Evolutionary conservation across 331 rosid genomes (phyloP).

Genomic region (Rosa hybrid): DNA sequence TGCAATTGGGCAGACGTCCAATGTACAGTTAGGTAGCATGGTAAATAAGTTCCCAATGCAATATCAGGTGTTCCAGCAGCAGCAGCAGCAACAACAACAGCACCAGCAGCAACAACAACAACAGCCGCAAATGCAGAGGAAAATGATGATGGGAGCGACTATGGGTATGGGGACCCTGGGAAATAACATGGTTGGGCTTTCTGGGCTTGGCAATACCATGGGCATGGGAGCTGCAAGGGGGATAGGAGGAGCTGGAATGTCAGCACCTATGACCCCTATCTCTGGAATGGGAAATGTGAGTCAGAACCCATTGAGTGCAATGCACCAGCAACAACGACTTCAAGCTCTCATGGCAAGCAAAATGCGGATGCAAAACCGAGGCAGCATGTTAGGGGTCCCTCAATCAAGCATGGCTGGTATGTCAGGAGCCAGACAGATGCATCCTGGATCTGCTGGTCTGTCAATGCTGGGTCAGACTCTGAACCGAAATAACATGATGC

Average conservation of each 20-base stretch:
- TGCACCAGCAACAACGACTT: conserved; percentile 58
- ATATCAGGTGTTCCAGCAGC: conserved; percentile 33
- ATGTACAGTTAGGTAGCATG: conserved; percentile 65
- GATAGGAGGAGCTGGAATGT: conserved; percentile 78
- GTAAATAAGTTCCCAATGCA: conserved; percentile 55
- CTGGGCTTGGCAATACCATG: conserved; percentile 63
- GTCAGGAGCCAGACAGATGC: conserved; percentile 74
- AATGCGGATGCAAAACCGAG: conserved; percentile 50
- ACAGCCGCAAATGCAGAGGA: conserved; percentile 72
- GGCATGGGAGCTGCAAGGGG: conserved; percentile 80
- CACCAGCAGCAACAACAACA: conserved; percentile 53
- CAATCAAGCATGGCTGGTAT: conserved; percentile 68
- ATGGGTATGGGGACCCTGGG: conserved; percentile 61
- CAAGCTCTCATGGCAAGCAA: conserved; percentile 41
- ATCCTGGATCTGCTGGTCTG: conserved; percentile 57
- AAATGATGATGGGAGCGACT: conserved; percentile 78
- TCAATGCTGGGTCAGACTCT: conserved; percentile 70
- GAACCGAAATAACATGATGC: conserved; percentile 67
- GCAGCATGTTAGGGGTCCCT: conserved; percentile 54
- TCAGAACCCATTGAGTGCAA: conserved; percentile 64
- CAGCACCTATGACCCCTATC: conserved; percentile 75
- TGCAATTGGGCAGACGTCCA: conserved; percentile 71
- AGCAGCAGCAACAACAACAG: conserved; percentile 53
- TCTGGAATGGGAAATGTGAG: conserved; percentile 78
- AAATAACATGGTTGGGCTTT: conserved; percentile 75